phyloP scores from a whole-genome alignment of 371 early-diverging fungal genomes.

The Blakeslea trispora region DNA sequence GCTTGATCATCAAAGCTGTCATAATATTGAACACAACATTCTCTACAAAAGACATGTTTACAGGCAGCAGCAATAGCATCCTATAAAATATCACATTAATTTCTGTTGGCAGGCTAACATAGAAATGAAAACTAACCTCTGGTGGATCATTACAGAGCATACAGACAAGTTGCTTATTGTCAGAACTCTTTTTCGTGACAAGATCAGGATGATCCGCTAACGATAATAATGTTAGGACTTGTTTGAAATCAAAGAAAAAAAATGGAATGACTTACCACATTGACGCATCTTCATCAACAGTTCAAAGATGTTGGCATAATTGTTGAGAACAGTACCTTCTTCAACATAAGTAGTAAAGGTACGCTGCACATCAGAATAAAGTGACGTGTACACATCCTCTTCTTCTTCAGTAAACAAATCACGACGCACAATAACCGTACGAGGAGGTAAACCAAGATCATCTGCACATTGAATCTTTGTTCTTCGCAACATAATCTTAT shows the following conservation, averaged over 20 bases:
- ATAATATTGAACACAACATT: constrained; percentile 48
- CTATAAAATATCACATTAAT: constrained; percentile 12
- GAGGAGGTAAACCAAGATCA: constrained; percentile 92
- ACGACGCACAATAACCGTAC: constrained; percentile 76
- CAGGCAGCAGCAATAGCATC: constrained; percentile 91
- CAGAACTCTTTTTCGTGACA: constrained; percentile 58
- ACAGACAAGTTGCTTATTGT: constrained; percentile 73
- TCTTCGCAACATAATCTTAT: constrained; percentile 90
- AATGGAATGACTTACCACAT: constrained; percentile 41
- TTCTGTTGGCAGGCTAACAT: background rate
- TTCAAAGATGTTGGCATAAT: constrained; percentile 94
- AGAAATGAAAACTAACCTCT: constrained; percentile 35
- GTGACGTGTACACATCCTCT: constrained; percentile 88
- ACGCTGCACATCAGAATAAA: constrained; percentile 79
- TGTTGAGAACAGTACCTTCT: constrained; percentile 86
- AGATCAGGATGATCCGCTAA: constrained; percentile 91
- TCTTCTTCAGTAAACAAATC: constrained; percentile 92
- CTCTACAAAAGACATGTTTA: constrained; percentile 90
- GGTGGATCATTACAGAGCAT: constrained; percentile 85
- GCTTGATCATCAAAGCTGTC: constrained; percentile 37
- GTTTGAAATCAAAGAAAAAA: too few relatives aligned
- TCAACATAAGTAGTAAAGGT: constrained; percentile 86
- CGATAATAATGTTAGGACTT: too few relatives aligned
- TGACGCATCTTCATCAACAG: constrained; percentile 73
- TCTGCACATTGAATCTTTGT: constrained; percentile 92